Conservation (phyloP, 768 basidiomycete species). For the Artomyces pyxidatus region DNA sequence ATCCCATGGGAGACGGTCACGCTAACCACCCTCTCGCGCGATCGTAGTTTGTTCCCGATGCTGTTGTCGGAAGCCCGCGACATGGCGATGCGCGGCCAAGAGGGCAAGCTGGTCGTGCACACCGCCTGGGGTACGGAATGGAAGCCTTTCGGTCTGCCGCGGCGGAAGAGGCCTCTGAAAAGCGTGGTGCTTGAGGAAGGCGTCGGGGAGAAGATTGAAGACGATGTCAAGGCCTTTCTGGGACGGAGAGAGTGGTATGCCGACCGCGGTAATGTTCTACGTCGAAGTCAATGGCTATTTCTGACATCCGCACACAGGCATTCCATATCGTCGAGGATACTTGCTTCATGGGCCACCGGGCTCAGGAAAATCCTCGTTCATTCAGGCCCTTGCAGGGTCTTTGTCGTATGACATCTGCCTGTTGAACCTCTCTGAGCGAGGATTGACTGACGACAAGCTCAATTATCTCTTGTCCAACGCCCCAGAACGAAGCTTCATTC, state of each 20-base stretch:
- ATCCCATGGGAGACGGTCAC: constrained; percentile 97
- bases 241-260: constrained; percentile 89
- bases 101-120: constrained; percentile 92
- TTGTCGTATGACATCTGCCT: constrained; percentile 94
- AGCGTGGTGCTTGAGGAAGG: constrained; percentile 86
- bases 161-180: constrained; percentile 74
- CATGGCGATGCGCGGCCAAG: constrained; percentile 75
- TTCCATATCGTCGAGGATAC: constrained; percentile 95
- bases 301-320: constrained; percentile 44
- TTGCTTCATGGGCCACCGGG: constrained; percentile 94
- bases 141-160: constrained; percentile 90
- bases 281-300: background rate
- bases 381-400: constrained; percentile 91
- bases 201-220: constrained; percentile 75
- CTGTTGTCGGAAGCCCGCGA: constrained; percentile 87
- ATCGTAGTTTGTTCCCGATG: constrained; percentile 69
- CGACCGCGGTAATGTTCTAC: constrained; percentile 60
- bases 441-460: constrained; percentile 93
- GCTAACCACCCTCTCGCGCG: constrained; percentile 84
- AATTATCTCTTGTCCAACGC: constrained; percentile 89
- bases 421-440: constrained; percentile 91
- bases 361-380: constrained; percentile 97
- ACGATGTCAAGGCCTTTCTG: constrained; percentile 77
- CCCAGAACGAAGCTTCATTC: constrained; percentile 87
- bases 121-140: constrained; percentile 97